Conservation (phyloP, 2,329 filamentous ascomycete genomes). For the Calonectria leucothoes region DNA sequence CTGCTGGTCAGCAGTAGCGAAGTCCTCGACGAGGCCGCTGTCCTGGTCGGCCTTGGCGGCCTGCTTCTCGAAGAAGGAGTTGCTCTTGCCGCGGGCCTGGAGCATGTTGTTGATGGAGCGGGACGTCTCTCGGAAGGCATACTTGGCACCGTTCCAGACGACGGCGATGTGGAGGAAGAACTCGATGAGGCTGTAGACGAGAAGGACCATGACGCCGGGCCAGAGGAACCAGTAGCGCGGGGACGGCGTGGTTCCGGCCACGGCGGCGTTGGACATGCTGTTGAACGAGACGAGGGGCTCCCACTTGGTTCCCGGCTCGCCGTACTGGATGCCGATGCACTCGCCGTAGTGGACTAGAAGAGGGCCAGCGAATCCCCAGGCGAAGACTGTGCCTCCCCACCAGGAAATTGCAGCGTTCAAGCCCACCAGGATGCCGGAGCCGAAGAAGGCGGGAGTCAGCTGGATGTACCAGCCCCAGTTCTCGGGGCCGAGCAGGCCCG, state of each 20-base stretch:
- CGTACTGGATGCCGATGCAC: constrained; percentile 56
- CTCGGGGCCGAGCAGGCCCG: constrained; percentile 61
- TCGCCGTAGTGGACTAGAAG: constrained; percentile 62
- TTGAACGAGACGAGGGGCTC: constrained; percentile 44
- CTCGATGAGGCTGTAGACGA: constrained; percentile 55
- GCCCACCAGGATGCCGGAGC: constrained; percentile 62
- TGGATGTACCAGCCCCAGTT: constrained; percentile 73
- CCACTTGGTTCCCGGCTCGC: constrained; percentile 44
- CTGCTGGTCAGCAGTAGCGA: constrained; percentile 55
- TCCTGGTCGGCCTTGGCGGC: constrained; percentile 48
- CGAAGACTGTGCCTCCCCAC: constrained; percentile 65
- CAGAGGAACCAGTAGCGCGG: constrained; percentile 58
- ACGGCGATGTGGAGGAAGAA: constrained; percentile 54
- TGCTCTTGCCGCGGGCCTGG: constrained; percentile 46
- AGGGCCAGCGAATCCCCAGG: constrained; percentile 65
- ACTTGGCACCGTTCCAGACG: constrained; percentile 49
- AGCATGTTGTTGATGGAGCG: constrained; percentile 45
- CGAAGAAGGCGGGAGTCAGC: constrained; percentile 71
- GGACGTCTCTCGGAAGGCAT: constrained; percentile 46
- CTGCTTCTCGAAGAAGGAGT: constrained; percentile 49
- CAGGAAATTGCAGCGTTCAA: constrained; percentile 69
- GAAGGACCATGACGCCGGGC: constrained; percentile 58
- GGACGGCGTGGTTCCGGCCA: constrained; percentile 46
- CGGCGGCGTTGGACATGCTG: constrained; percentile 43
- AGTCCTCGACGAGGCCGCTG: constrained; percentile 51